Percentiles rank a stretch among this genome's conserved stretches.
phyloP scores from a whole-genome alignment of 1,284 basidiomycete species.

The Ustilago tritici region DNA sequence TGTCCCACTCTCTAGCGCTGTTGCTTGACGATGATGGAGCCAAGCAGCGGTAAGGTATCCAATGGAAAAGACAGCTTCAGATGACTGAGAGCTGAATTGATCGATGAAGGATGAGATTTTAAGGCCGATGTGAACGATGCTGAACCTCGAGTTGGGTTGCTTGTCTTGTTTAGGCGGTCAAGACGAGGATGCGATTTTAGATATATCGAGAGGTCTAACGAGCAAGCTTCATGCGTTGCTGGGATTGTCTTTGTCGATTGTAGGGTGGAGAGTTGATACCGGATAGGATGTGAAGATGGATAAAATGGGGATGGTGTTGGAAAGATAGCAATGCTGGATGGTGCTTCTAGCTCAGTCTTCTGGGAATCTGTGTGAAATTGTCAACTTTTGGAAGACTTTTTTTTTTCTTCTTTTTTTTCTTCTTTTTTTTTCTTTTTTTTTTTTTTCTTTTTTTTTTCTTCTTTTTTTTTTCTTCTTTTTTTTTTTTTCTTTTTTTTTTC shows the following conservation, averaged over 20 bases:
- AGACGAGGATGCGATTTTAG: background rate
- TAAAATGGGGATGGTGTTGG: slow-evolving; percentile 8
- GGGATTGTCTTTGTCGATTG: background rate
- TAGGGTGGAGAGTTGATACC: background rate
- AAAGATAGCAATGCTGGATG: slow-evolving; percentile 1
- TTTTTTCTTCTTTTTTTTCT: slow-evolving; percentile 17
- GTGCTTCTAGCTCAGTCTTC: slow-evolving; percentile 9
- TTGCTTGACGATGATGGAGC: slow-evolving; percentile 27
- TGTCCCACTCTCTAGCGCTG: slow-evolving; percentile 38
- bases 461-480: slow-evolving; percentile 17
- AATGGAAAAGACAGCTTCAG: background rate
- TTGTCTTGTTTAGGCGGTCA: background rate
- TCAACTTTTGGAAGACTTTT: slow-evolving; percentile 4
- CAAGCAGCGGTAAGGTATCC: slow-evolving; percentile 15
- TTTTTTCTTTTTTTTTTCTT: slow-evolving; percentile 15
- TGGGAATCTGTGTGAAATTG: background rate
- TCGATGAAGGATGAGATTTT: background rate
- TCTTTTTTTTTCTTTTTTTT: slow-evolving; percentile 19
- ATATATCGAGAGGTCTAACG: background rate
- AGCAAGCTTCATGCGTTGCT: background rate
- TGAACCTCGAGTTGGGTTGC: background rate
- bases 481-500: slow-evolving; percentile 18
- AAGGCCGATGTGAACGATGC: background rate
- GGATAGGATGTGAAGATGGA: slow-evolving; percentile 1
- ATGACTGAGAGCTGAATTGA: background rate